Evolutionary conservation across 2,329 filamentous ascomycete genomes (phyloP), one percentile per base, ranked within the genome.

Genomic region (Alternaria burnsii): DNA sequence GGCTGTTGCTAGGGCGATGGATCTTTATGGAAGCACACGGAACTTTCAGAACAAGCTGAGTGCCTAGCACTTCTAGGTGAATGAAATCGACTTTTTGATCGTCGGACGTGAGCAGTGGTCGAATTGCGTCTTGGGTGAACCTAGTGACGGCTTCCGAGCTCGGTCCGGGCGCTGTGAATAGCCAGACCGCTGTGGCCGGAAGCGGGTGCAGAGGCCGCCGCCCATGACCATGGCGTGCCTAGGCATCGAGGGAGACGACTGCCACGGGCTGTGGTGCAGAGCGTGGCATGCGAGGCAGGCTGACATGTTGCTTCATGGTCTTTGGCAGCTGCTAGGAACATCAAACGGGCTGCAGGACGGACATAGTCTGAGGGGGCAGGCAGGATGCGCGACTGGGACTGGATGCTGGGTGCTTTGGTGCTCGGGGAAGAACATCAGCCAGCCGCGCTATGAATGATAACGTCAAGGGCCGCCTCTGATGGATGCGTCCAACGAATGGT

Each of bases 401-500:
- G 60, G 57, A 48, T 58, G 63, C 34, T 51, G 58, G 54, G 54
- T 32, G 54, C 55, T 52, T 22, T 57, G 55, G 55, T 52, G 59
- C 50, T 55, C 56, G 50, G 59, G 59, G 46, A 58, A 47, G 52
- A 55, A 52, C 61, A 58, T 40, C 51, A 71, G 69, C 67, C 67
- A 69, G 71, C 65, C 64, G 63, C 60, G 59, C 63, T 63, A 65
- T 65, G 54, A 50, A 55, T 59, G 65, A 67, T 68, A 70, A 66
- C 70, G 65, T 60, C 59, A 54, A 64, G 57, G 55, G 63, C 56
- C 53, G 63, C 67, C 66, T 67, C 71, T 44, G 58, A 57, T 57
- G 50, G 36, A 38, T 16, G 61, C 57, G 59, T 48, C 60, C 60
- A 67, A 64, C 72, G 72, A 75, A 74, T 74, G 58, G 61, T 53